Conservation (phyloP, 1,284 basidiomycete species). For the Puccinia coronata region DNA sequence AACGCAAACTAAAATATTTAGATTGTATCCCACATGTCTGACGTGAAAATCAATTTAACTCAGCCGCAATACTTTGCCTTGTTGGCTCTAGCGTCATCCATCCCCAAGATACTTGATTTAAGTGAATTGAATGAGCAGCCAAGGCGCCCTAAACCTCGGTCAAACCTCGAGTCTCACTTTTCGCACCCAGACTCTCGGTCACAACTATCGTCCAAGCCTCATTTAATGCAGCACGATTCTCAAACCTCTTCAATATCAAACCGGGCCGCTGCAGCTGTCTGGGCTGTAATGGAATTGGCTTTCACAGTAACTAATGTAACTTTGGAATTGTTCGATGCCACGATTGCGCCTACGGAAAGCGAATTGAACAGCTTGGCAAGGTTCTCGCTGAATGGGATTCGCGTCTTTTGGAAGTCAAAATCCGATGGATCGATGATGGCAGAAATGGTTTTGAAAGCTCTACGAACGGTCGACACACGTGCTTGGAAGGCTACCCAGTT, state of each 20-base stretch:
- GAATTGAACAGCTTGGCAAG: constrained; percentile 80
- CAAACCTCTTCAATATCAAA: constrained; percentile 53
- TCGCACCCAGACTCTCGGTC: neutral
- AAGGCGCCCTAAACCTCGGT: constrained; percentile 12
- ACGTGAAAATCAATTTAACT: constrained; percentile 84
- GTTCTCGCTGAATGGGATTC: constrained; percentile 79
- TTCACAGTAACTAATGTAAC: constrained; percentile 75
- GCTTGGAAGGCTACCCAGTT: constrained; percentile 76
- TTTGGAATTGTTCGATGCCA: constrained; percentile 83
- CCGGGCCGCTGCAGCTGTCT: constrained; percentile 66
- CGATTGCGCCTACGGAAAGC: constrained; percentile 67
- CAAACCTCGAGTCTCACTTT: neutral
- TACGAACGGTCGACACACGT: constrained; percentile 86
- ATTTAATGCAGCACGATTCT: constrained; percentile 2
- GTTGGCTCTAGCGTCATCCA: constrained; percentile 70
- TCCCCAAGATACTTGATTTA: constrained; percentile 69
- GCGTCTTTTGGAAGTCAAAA: constrained; percentile 77
- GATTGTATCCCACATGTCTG: constrained; percentile 77
- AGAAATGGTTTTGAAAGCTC: constrained; percentile 82
- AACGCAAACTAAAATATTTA: constrained; percentile 55
- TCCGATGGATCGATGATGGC: constrained; percentile 81
- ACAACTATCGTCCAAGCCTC: constrained; percentile 14
- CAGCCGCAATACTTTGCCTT: constrained; percentile 84
- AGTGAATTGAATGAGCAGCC: constrained; percentile 53
- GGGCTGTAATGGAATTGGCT: constrained; percentile 74